Conservation (phyloP, 2,329 filamentous ascomycete genomes). For the Ascochyta clinopodiicola region DNA sequence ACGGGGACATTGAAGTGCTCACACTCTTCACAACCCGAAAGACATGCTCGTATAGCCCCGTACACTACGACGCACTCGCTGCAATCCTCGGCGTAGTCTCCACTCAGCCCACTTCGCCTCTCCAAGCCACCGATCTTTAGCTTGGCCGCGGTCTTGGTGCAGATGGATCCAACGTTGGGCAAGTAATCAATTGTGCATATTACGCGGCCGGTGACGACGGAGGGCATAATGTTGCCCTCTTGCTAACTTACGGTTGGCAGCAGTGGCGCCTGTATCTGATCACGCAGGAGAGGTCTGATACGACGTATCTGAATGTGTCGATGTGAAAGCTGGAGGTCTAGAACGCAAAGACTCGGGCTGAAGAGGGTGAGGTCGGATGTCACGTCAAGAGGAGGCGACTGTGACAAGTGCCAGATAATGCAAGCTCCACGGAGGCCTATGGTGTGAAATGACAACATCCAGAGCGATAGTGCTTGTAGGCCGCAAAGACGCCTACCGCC, state of each 20-base stretch:
- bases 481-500: background rate
- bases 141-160: too few species aligned
- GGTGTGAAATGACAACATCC: background rate
- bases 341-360: background rate
- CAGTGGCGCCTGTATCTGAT: slow-evolving; percentile 36
- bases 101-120: too few species aligned
- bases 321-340: too few species aligned
- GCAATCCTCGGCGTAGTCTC: too few species aligned
- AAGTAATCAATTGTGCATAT: slow-evolving; percentile 49
- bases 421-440: background rate
- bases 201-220: slow-evolving; percentile 44
- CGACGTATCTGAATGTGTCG: too few species aligned
- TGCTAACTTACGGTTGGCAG: slow-evolving; percentile 17
- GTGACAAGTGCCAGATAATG: background rate
- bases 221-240: slow-evolving; percentile 35
- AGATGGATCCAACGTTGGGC: slow-evolving; percentile 35
- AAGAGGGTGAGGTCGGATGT: background rate
- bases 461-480: background rate
- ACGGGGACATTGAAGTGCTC: too few species aligned
- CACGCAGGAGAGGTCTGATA: slow-evolving; percentile 43
- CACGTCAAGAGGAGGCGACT: background rate
- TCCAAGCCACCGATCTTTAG: too few species aligned
- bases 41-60: too few species aligned
- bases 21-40: too few species aligned
- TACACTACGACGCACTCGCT: too few species aligned